Conservation (phyloP, 345 rosid genomes). For the Arabidopsis thaliana region TAIR10.1 NC_003074.8:3396001-3396500, state of each 20-base stretch:
- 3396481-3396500: neutral
- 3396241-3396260: too few species aligned
- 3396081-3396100: neutral
- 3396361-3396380: conserved; percentile 2
- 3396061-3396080: neutral
- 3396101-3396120: neutral
- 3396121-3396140: neutral
- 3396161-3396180: neutral
- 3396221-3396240: too few species aligned
- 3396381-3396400: too few species aligned
- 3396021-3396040: neutral
- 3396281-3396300: too few species aligned
- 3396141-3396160: neutral
- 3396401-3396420: neutral
- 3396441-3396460: neutral
- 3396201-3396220: neutral
- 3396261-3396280: too few species aligned
- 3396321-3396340: neutral
- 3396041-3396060: neutral
- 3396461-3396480: conserved; percentile 14
- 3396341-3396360: neutral
- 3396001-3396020: neutral
- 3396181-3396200: neutral
- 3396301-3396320: neutral
- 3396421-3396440: neutral